Evolutionary conservation across 805 yeast species (phyloP).

Genomic region (Ogataea kodamae): DNA sequence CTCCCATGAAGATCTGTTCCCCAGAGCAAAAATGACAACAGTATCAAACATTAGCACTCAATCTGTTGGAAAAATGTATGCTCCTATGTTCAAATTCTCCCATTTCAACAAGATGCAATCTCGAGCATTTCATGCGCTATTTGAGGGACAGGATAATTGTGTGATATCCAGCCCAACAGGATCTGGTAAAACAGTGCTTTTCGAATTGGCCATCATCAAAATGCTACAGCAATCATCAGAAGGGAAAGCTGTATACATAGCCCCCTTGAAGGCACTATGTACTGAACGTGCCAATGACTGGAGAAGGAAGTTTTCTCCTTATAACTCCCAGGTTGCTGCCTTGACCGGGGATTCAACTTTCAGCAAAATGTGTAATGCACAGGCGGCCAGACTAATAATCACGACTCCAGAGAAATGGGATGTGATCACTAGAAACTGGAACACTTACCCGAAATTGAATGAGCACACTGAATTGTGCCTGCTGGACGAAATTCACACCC

Average conservation of each 20-base stretch:
- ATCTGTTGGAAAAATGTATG: conserved; percentile 37
- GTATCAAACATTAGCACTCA: conserved; percentile 8
- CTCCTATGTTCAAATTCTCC: conserved; percentile 33
- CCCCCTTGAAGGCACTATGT: conserved; percentile 60
- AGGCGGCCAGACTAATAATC: conserved; percentile 48
- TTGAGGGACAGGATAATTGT: conserved; percentile 36
- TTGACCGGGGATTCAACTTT: conserved; percentile 53
- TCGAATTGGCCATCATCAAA: conserved; percentile 48
- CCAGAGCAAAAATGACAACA: background rate
- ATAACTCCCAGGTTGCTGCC: conserved; percentile 44
- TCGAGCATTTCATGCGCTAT: conserved; percentile 38
- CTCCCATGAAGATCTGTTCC: conserved; percentile 7
- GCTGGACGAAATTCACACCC: conserved; percentile 46
- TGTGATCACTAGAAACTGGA: conserved; percentile 49
- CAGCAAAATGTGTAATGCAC: conserved; percentile 34
- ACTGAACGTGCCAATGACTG: conserved; percentile 47
- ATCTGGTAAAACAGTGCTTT: conserved; percentile 55
- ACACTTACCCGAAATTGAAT: conserved; percentile 38
- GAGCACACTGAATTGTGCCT: conserved; percentile 43
- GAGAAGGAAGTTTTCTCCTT: conserved; percentile 36
- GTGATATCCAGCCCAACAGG: conserved; percentile 57
- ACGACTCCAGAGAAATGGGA: conserved; percentile 68
- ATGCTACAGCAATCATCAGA: conserved; percentile 25
- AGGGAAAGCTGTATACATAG: conserved; percentile 45
- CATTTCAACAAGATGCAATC: conserved; percentile 52